Base-by-base conservation (phyloP, 2,329 filamentous ascomycete species). In the Arthroderma sp. region DNA sequence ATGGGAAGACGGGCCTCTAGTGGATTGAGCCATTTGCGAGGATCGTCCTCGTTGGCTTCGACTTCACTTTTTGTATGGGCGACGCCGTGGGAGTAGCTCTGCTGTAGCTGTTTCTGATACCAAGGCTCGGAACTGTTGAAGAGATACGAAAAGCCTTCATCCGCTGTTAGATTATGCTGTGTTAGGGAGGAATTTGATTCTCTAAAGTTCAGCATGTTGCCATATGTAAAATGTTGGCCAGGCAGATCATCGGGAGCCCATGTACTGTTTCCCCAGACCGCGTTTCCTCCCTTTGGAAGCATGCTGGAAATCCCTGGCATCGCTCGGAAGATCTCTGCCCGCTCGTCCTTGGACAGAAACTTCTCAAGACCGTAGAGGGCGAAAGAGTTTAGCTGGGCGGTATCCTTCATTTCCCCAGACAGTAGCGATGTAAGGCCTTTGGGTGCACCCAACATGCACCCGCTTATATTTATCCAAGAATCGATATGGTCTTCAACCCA, bases 301-400 rank as follows among this genome's bases (percentile, higher is more conserved):
- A 98, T 98, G 40, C 85, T 91, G 5, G 85, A 93, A 48, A 95
- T 85, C 5, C 91, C 91, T 0, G 91, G 91, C 89, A 98, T 96
- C 38, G 87, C 85, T 43, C 91, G 80, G 69, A 98, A 94, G 37
- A 98, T 81, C 57, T 96, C 87, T 0, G 85, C 87, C 43, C 91
- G 78, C 61, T 98, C 91, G 52, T 88, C 81, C 55, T 83, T 85
- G 55, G 81, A 88, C 39, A 98, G 70, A 61, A 98, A 98, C 59
- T 91, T 94, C 62, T 98, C 91, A 6, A 98, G 74, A 0, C 91
- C 91, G 56, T 96, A 96, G 1, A 98, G 89, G 6, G 91, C 91
- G 61, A 96, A 94, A 2, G 89, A 78, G 56, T 96, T 96, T 22
- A 98, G 76, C 62, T 96, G 91, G 1, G 89, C 91, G 0, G 91